Base-by-base conservation (phyloP, 1,139 yeast genomes). In the Kluyveromyces marxianus region DNA sequence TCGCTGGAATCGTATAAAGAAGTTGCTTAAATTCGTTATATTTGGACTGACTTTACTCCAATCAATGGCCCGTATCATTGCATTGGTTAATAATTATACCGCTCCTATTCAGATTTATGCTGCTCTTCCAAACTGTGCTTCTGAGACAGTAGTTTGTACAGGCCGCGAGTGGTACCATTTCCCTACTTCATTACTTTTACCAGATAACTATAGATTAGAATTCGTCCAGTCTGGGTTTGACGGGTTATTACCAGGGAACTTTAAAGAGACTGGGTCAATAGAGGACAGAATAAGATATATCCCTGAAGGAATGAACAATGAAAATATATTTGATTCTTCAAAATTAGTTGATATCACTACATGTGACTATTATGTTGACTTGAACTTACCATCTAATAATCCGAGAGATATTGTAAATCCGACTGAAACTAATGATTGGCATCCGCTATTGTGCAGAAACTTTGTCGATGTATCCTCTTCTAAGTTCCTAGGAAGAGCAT, bases 91-190 rank as follows among this genome's bases (percentile, higher is more conserved):
- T 14, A 81, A 82, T 60, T 79, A 83, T 60, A 66, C 76, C 38
- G 81, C 88, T 1, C 89, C 90, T 24, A 63, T 82, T 38, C 51
- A 61, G 1, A 70, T 75, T 2, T 76, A 74, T 50, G 60, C 62
- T 49, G 45, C 68, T 29, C 14, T 49, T 6, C 45, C 49, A 2
- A 21, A 27, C 2, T 44, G 44, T 27, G 42, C 29, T 25, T 46
- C 39, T 8, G 31, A 48, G 1, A 69, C 70, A 3, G 82, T 79
- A 54, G 82, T 90, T 0, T 92, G 97, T 62, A 74, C 86, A 25
- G 97, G 96, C 2, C 76, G 96, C 50, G 97, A 92, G 67, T 90
- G 97, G 97, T 88, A 88, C 59, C 86, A 92, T 59, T 90, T 71
- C 66, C 97, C 97, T 8, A 81, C 85, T 1, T 89, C 97, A 0